Evolutionary conservation across 169 alveolate genomes (phyloP).

Genomic region (Plasmodium relictum): DNA sequence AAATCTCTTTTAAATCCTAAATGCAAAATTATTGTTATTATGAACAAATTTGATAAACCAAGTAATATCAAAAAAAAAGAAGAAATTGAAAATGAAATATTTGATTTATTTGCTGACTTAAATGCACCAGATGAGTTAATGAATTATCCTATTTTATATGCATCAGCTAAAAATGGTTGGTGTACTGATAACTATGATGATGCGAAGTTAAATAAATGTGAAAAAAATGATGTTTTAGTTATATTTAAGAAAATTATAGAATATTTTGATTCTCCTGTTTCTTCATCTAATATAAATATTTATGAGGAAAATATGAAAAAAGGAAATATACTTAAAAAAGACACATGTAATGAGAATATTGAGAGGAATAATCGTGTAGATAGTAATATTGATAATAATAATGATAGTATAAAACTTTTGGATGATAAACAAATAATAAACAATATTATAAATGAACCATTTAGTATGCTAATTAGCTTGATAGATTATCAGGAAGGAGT

Average conservation of each 20-base stretch:
- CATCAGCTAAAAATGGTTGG: conserved; percentile 94
- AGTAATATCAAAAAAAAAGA: conserved; percentile 84
- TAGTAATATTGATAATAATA: not conserved
- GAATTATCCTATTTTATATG: conserved; percentile 94
- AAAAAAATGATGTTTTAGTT: conserved; percentile 53
- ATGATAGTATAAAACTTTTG: not conserved
- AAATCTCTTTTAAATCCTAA: conserved; percentile 87
- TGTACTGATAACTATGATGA: conserved; percentile 79
- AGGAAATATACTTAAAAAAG: not conserved
- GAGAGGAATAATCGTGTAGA: not conserved
- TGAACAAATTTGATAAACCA: conserved; percentile 87
- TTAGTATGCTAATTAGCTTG: conserved; percentile 83
- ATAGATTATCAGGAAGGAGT: conserved; percentile 86
- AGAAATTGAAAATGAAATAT: conserved; percentile 95
- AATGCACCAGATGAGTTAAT: conserved; percentile 94
- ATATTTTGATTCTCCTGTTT: conserved; percentile 62
- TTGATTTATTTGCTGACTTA: conserved; percentile 91
- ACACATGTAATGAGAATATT: not conserved
- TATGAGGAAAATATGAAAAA: not conserved
- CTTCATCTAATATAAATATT: not conserved
- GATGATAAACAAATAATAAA: not conserved
- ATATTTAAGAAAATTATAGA: conserved; percentile 75
- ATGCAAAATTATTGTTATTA: conserved; percentile 83
- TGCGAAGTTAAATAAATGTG: conserved; percentile 52
- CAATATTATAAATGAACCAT: conserved; percentile 71